A percentile compares a stretch with the other conserved stretches of the same genome.
These are phyloP conservation scores for Yarrowia porcina DNA, from an alignment of 805 yeast species.

Conservation along the genomic window DNA sequence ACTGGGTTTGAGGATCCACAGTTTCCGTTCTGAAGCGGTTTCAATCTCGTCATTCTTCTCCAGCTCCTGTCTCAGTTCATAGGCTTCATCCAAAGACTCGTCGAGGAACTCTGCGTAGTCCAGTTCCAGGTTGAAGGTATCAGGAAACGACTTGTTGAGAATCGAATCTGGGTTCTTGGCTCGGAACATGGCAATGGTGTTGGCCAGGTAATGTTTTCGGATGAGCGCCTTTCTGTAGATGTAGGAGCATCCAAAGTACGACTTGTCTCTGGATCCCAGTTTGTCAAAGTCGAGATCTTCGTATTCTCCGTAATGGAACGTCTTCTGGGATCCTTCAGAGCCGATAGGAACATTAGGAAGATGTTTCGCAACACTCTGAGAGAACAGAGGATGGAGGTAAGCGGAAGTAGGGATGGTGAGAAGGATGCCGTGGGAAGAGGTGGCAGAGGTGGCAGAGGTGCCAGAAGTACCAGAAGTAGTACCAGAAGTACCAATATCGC, in stretches of 20 bases:
- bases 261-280: constrained; percentile 43
- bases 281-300: constrained; percentile 81
- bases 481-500: no score
- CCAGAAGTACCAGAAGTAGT: no score
- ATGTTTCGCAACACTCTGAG: constrained; percentile 25
- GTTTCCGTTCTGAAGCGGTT: not conserved
- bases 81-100: constrained; percentile 88
- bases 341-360: not conserved
- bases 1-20: constrained; percentile 89
- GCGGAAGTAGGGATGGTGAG: constrained; percentile 17
- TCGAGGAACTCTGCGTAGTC: constrained; percentile 96
- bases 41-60: constrained; percentile 49
- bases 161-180: constrained; percentile 73
- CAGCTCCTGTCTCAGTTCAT: constrained; percentile 79
- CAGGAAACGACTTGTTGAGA: constrained; percentile 62
- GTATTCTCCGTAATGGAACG: constrained; percentile 81
- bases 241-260: constrained; percentile 72
- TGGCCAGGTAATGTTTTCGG: constrained; percentile 84
- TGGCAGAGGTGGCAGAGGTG: not conserved
- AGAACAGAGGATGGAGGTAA: constrained; percentile 32
- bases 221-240: constrained; percentile 87
- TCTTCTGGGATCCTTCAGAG: constrained; percentile 36
- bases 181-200: constrained; percentile 68
- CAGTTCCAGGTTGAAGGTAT: constrained; percentile 73
- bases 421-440: not conserved